These are phyloP conservation scores for Orbilia ellipsospora DNA, from an alignment of 2,329 filamentous ascomycete species.

Conservation along the genomic window DNA sequence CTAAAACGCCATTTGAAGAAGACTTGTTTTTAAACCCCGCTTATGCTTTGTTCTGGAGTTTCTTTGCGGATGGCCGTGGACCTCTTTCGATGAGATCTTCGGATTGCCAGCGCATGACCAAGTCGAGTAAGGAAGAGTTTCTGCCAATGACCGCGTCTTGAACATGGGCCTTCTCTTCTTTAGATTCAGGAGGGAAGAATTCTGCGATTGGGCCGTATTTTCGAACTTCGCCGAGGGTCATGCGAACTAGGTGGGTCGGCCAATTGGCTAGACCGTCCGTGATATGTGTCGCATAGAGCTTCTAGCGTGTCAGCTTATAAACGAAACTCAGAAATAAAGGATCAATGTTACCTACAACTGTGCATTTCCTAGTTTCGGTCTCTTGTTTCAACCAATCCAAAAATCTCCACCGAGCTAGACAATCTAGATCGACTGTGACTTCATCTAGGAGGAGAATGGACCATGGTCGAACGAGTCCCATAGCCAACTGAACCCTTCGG, in stretches of 20 bases:
- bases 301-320: neutral
- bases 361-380: conserved; percentile 83
- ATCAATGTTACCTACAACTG: conserved; percentile 67
- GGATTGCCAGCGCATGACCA: conserved; percentile 88
- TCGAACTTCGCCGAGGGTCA: conserved; percentile 88
- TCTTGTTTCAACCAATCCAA: conserved; percentile 85
- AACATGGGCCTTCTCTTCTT: conserved; percentile 26
- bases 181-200: conserved; percentile 69
- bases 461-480: conserved; percentile 94
- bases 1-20: neutral
- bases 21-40: neutral
- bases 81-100: conserved; percentile 82
- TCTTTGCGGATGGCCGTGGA: conserved; percentile 65
- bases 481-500: conserved; percentile 90
- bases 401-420: conserved; percentile 86
- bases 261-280: conserved; percentile 92
- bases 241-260: conserved; percentile 95
- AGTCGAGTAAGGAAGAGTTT: conserved; percentile 65
- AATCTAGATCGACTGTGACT: conserved; percentile 94
- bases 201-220: conserved; percentile 81
- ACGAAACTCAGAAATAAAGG: neutral
- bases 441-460: conserved; percentile 83
- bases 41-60: conserved; percentile 9
- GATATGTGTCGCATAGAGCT: conserved; percentile 93
- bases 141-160: conserved; percentile 46